phyloP scores from a whole-genome alignment of 2,329 filamentous ascomycete genomes.

The Xylaria sp. region DNA sequence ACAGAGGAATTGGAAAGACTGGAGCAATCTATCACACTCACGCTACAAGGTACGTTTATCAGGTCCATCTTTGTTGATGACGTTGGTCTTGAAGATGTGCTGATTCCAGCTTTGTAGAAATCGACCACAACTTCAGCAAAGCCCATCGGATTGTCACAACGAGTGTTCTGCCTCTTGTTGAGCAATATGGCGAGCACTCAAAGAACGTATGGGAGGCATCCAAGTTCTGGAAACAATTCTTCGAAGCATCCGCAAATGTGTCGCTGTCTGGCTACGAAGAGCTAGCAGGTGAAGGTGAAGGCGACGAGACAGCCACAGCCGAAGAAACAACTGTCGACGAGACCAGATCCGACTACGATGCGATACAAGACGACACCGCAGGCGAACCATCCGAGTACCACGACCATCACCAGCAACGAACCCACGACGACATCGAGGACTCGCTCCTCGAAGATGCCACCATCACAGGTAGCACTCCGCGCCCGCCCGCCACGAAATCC shows the following conservation, averaged over 20 bases:
- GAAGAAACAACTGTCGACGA: slow-evolving; percentile 67
- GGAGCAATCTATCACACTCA: slow-evolving; percentile 96
- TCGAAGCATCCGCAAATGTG: slow-evolving; percentile 97
- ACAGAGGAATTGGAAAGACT: slow-evolving; percentile 96
- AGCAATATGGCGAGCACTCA: slow-evolving; percentile 95
- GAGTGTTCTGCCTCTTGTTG: slow-evolving; percentile 90
- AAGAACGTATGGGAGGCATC: slow-evolving; percentile 96
- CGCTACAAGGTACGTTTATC: slow-evolving; percentile 76
- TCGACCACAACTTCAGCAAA: slow-evolving; percentile 97
- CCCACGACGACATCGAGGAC: slow-evolving; percentile 65
- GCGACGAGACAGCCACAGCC: slow-evolving; percentile 64
- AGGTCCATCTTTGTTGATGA: background rate
- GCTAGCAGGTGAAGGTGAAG: slow-evolving; percentile 70
- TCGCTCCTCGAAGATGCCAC: slow-evolving; percentile 73
- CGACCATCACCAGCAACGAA: slow-evolving; percentile 42
- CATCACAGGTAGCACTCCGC: slow-evolving; percentile 75
- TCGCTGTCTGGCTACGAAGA: slow-evolving; percentile 96
- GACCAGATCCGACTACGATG: slow-evolving; percentile 55
- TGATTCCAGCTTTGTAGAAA: slow-evolving; percentile 68
- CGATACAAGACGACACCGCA: slow-evolving; percentile 52
- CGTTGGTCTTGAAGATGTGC: background rate
- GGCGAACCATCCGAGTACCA: slow-evolving; percentile 52
- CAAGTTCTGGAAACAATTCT: slow-evolving; percentile 99
- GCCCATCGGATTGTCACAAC: slow-evolving; percentile 96
- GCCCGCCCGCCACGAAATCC: slow-evolving; percentile 63